Evolutionary conservation across 768 basidiomycete genomes (phyloP), one percentile per base, ranked within the genome.

Genomic region (Daedalea quercina): DNA sequence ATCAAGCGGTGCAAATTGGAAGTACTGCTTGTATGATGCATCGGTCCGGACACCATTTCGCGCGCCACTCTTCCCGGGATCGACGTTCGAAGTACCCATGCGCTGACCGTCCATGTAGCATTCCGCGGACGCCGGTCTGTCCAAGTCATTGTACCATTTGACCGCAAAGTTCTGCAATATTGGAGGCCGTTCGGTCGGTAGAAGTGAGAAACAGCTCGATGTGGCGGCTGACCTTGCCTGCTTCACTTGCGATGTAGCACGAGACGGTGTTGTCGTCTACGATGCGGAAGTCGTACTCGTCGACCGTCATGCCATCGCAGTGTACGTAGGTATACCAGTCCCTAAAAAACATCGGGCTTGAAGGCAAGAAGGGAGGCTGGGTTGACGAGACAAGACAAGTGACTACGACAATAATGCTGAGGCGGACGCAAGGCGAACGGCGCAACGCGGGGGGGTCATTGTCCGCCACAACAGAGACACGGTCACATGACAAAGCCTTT

Each of bases 161-260:
- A 58, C 56, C 33, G n/a, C 46, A 12, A 54, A 57, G 4, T 53
- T 50, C 58, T 59, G 23, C 12, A 1, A 3, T 19, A 19, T 15
- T 34, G 28, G 28, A 11, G 9, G 25, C 11, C 9, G 25, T 31
- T 47, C 12, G 25, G n/a, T 28, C 7, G 13, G 8, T 23, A 24
- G 19, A 25, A 41, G 19, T 20, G 12, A 42, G 2, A 9, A 3
- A 3, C 0, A n/a, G 11, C 22, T 25, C 43, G 6, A 8, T 9
- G 8, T 8, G 28, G 33, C 19, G 1, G 47, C 61, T 19, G 6
- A 60, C 61, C 47, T 54, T 58, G 1, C 61, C 59, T 2, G 44
- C 47, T 23, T 58, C 56, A 26, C 51, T 53, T 1, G 49, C 44
- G 23, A 62, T 46, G 41, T 60, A 62, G 25, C 61, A 58, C 3